A percentile compares a stretch with the other conserved stretches of the same genome.
These are phyloP conservation scores for Asterochloris sp. DNA, from an alignment of 139 green algal species.

Conservation along the genomic window DNA sequence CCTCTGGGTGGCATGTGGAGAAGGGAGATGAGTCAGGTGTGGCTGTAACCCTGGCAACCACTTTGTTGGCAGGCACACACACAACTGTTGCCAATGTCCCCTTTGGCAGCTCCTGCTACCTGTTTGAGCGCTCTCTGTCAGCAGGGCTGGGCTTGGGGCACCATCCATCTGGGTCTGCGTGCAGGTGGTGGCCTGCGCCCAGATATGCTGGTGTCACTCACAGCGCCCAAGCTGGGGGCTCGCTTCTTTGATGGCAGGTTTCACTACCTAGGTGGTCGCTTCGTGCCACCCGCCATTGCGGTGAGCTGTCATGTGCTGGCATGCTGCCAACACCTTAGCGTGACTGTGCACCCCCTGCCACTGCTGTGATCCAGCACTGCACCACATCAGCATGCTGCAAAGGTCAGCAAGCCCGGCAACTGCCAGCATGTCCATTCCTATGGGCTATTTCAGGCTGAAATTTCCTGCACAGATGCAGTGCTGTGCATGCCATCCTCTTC, in stretches of 20 bases:
- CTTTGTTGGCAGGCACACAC: neutral
- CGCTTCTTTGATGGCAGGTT: slow-evolving; percentile 70
- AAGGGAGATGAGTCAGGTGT: slow-evolving; percentile 37
- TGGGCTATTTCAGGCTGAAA: neutral
- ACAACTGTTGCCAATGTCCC: too few species aligned
- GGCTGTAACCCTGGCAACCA: neutral
- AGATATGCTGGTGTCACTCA: slow-evolving; percentile 92
- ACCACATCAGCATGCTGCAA: neutral
- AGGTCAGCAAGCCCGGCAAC: neutral
- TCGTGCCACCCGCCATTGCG: slow-evolving; percentile 81
- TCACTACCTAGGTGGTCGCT: slow-evolving; percentile 95
- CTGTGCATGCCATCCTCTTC: neutral
- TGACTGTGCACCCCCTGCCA: neutral
- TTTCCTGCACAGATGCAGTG: neutral
- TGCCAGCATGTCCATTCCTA: neutral
- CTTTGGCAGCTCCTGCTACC: too few species aligned
- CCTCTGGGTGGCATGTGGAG: slow-evolving; percentile 73
- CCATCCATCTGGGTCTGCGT: neutral
- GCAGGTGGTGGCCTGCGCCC: slow-evolving; percentile 53
- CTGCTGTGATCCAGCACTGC: neutral
- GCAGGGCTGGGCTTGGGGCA: too few species aligned
- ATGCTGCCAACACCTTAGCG: neutral
- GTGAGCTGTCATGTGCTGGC: neutral
- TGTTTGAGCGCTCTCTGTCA: too few species aligned
- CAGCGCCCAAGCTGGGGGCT: slow-evolving; percentile 86